Base-by-base conservation (phyloP, 176 grass and related monocot species). In the Dactylis glomerata region DNA sequence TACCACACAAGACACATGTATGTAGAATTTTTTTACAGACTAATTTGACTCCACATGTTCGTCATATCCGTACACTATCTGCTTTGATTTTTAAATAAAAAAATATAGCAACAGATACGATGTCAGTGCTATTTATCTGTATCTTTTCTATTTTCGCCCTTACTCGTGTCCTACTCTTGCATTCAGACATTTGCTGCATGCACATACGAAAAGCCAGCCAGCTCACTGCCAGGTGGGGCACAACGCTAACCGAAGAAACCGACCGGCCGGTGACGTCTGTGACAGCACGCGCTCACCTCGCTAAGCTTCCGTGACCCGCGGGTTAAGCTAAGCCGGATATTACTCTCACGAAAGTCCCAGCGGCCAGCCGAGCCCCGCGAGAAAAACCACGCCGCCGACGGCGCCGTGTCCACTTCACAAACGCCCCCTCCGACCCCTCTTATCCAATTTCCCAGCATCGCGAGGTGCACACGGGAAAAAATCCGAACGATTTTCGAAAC, bases 341-440 rank as follows among this genome's bases (percentile, higher is more conserved):
- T 81, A 81, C 61, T 34, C 44, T 19, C 46, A 69, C 79, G 46
- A 51, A 81, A 44, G 41, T 30, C 41, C 77, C 4, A 66, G 30
- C 33, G 22, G 26, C 47, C 34, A 15, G 66, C 36, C 17, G 79
- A 36, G 50, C 23, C 80, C 47, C 67, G 40, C 51, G 36, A 45
- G 19, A 22, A 12, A 12, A 44, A 32, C 50, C 52, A 4, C 38
- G 54, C 81, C 52, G 54, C 12, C 42, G 41, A 28, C 69, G 14
- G 41, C 54, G 69, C 31, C 59, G 62, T 38, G 79, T 24, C 16
- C 12, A 28, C 24, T 45, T 36, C 10, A 30, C 16, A 19, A 8
- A 11, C 12, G 42, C 66, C 15, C 20, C 41, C 5, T 24, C 26
- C 2, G 22, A 20, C 3, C 56, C 5, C 9, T 51, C 22, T 0